Percentiles rank a stretch among this genome's conserved stretches.
phyloP scores from a whole-genome alignment of 306 rosid genomes.

The Prunus dulcis region DNA sequence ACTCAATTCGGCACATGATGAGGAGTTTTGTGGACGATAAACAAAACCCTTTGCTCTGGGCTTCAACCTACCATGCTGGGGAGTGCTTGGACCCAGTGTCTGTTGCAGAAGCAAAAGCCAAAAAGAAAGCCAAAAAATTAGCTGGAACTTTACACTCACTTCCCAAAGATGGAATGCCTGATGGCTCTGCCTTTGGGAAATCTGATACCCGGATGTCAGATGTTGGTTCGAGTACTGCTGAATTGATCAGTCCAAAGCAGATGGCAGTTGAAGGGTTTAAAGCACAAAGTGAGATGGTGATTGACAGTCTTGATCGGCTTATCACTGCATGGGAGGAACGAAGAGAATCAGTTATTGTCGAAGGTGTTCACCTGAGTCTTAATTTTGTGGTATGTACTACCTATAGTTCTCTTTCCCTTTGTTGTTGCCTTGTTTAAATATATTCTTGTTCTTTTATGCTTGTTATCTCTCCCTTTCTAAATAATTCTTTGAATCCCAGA shows the following conservation, averaged over 20 bases:
- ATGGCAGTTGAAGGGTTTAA: slow-evolving; percentile 96
- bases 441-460: not conserved
- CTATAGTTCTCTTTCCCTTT: not conserved
- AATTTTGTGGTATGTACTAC: slow-evolving; percentile 70
- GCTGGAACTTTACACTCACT: slow-evolving; percentile 55
- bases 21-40: slow-evolving; percentile 91
- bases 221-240: slow-evolving; percentile 35
- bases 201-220: slow-evolving; percentile 39
- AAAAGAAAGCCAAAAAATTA: slow-evolving; percentile 64
- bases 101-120: slow-evolving; percentile 81
- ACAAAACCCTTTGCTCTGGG: slow-evolving; percentile 92
- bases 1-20: slow-evolving; percentile 98
- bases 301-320: slow-evolving; percentile 97
- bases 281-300: slow-evolving; percentile 99
- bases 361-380: slow-evolving; percentile 98
- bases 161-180: slow-evolving; percentile 49
- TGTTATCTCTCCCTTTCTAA: slow-evolving; percentile 2
- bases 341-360: slow-evolving; percentile 89
- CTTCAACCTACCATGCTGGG: slow-evolving; percentile 99
- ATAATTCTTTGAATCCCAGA: slow-evolving; percentile 40
- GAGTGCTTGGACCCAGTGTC: slow-evolving; percentile 92
- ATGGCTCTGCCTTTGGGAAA: slow-evolving; percentile 37
- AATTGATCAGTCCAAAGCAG: slow-evolving; percentile 68
- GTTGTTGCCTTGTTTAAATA: not conserved
- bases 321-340: slow-evolving; percentile 97